These are phyloP conservation scores for Quercus bicolor DNA, from an alignment of 306 rosid genomes.

Conservation along the genomic window DNA sequence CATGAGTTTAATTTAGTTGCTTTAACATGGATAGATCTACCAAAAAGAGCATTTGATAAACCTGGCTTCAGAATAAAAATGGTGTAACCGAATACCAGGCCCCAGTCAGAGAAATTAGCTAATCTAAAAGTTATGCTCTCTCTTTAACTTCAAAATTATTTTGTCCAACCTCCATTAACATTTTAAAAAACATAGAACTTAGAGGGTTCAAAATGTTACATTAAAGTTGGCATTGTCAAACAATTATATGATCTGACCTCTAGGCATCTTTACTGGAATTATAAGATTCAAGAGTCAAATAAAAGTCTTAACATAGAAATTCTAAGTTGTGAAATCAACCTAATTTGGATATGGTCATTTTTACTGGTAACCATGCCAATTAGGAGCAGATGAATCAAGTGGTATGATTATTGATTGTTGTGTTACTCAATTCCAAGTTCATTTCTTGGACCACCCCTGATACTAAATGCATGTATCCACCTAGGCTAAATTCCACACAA, in stretches of 20 bases:
- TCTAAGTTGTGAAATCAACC: not conserved
- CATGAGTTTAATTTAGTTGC: constrained; percentile 97
- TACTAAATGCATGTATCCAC: not conserved
- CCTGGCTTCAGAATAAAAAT: constrained; percentile 87
- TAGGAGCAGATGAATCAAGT: not conserved
- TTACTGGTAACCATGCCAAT: not conserved
- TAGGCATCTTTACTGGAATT: not conserved
- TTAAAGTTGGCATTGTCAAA: not conserved
- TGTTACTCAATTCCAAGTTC: not conserved
- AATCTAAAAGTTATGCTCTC: constrained; percentile 30
- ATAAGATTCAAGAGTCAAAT: not conserved
- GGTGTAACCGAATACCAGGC: constrained; percentile 80
- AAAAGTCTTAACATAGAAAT: not conserved
- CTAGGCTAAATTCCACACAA: not conserved
- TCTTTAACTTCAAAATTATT: not conserved
- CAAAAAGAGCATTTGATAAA: constrained; percentile 89
- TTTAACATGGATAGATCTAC: constrained; percentile 74
- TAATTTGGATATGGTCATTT: not conserved
- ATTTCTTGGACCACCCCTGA: not conserved
- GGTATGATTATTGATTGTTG: not conserved
- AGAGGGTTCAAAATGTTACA: not conserved
- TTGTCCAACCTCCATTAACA: not conserved
- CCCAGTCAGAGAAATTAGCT: constrained; percentile 14
- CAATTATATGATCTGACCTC: not conserved
- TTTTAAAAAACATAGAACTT: constrained; percentile 1